Percentiles rank a stretch among this genome's conserved stretches.
Conservation (phyloP, 495 filamentous ascomycete species). For the Neurospora terricola region DNA sequence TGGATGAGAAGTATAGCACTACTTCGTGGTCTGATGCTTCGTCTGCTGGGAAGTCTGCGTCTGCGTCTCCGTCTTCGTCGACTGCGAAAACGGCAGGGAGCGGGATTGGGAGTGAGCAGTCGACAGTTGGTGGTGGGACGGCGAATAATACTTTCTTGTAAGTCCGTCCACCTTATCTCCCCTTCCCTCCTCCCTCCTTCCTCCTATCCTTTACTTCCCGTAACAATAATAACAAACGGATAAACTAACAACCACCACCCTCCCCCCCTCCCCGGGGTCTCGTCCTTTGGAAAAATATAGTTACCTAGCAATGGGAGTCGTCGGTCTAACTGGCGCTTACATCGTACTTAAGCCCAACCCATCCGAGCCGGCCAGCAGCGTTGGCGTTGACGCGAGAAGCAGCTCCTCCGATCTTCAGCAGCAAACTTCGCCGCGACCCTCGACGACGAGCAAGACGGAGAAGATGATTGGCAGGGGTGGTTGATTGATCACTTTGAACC, state of each 20-base stretch:
- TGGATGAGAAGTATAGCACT: constrained; percentile 8
- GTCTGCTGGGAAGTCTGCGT: background rate
- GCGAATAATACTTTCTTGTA: background rate
- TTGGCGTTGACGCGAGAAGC: background rate
- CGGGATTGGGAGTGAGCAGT: too few relatives aligned
- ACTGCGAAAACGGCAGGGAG: constrained; percentile 1
- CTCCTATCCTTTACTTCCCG: too few relatives aligned
- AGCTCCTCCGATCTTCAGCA: background rate
- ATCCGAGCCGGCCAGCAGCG: background rate
- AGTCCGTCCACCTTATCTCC: background rate
- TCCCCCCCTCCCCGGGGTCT: background rate
- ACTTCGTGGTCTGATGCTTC: background rate
- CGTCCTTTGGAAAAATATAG: background rate
- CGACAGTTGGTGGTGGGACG: too few relatives aligned
- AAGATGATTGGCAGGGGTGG: constrained; percentile 2
- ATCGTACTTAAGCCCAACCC: background rate
- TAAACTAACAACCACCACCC: background rate
- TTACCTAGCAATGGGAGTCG: background rate
- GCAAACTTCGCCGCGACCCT: background rate
- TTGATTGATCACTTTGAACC: background rate
- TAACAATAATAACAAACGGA: too few relatives aligned
- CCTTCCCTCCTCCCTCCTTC: background rate
- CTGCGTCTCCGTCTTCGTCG: background rate
- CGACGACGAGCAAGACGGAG: background rate
- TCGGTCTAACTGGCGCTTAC: background rate